Conservation (phyloP, 352 stramenopile species). For the Pythium grandisporangium region DNA sequence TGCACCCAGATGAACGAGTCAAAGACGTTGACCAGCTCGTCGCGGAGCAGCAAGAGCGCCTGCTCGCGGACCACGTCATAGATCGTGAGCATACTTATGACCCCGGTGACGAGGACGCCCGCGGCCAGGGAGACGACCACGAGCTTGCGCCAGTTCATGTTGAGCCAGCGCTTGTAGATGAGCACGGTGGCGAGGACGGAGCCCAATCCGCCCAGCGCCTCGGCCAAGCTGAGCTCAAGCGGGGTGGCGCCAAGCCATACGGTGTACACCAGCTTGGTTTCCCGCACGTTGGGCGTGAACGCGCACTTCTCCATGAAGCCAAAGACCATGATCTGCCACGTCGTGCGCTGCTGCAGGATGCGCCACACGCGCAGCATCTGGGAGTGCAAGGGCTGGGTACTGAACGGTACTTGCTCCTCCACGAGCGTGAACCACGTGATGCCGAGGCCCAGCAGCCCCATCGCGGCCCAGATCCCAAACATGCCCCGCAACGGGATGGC, state of each 20-base stretch:
- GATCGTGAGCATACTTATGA: constrained; percentile 8
- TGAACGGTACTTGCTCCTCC: constrained; percentile 8
- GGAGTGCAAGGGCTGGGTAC: constrained; percentile 8
- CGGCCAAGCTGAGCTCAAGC: constrained; percentile 8
- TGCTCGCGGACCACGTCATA: neutral
- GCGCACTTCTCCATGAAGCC: constrained; percentile 10
- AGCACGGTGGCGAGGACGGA: neutral
- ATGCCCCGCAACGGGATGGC: constrained; percentile 10
- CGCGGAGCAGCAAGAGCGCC: neutral
- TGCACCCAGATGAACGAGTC: neutral
- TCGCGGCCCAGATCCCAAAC: constrained; percentile 5
- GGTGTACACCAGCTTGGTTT: neutral
- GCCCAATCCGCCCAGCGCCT: constrained; percentile 1
- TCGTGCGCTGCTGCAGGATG: constrained; percentile 16
- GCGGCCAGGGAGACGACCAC: constrained; percentile 2
- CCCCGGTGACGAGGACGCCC: constrained; percentile 4
- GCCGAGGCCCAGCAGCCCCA: constrained; percentile 6
- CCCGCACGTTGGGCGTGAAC: neutral
- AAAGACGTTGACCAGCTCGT: neutral
- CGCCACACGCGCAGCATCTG: constrained; percentile 13
- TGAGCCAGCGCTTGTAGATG: constrained; percentile 10
- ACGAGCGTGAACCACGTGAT: constrained; percentile 10
- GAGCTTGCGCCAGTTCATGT: constrained; percentile 16
- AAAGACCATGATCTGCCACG: constrained; percentile 13
- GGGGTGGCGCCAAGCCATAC: constrained; percentile 5